phyloP scores from a whole-genome alignment of 345 rosid genomes.

The Arabidopsis suecica region DNA sequence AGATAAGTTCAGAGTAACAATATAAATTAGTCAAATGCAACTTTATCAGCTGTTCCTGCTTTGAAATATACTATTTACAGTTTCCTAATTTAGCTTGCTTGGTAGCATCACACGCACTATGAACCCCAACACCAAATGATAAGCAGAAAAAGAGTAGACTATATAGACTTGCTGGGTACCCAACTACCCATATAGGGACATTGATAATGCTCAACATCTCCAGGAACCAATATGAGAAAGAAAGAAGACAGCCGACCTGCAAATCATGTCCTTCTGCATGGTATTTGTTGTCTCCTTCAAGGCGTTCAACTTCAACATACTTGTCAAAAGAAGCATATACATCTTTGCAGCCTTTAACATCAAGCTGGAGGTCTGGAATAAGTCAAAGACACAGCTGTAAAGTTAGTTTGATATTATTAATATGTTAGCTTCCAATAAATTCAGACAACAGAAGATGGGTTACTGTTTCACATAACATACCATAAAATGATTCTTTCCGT shows the following conservation, averaged over 20 bases:
- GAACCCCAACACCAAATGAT: not conserved
- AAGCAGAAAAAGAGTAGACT: constrained; percentile 9
- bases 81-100: constrained; percentile 28
- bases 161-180: constrained; percentile 18
- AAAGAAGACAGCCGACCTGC: constrained; percentile 65
- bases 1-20: not conserved
- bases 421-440: constrained; percentile 18
- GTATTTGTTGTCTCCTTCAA: constrained; percentile 98
- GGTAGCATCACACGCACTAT: constrained; percentile 6
- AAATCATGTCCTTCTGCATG: constrained; percentile 92
- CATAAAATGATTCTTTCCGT: constrained; percentile 95
- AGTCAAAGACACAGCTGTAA: constrained; percentile 29
- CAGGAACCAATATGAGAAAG: constrained; percentile 18
- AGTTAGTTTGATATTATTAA: constrained; percentile 27
- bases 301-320: constrained; percentile 98
- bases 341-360: constrained; percentile 97
- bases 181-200: not conserved
- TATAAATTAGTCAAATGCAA: not conserved
- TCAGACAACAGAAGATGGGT: constrained; percentile 2
- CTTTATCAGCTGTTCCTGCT: constrained; percentile 25
- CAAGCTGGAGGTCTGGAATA: constrained; percentile 93
- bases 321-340: constrained; percentile 98
- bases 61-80: not conserved
- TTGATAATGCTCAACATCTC: constrained; percentile 15
- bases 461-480: constrained; percentile 49